Evolutionary conservation across 2,329 filamentous ascomycete genomes (phyloP), one percentile per base, ranked within the genome.

Genomic region (Westerdykella ornata): DNA sequence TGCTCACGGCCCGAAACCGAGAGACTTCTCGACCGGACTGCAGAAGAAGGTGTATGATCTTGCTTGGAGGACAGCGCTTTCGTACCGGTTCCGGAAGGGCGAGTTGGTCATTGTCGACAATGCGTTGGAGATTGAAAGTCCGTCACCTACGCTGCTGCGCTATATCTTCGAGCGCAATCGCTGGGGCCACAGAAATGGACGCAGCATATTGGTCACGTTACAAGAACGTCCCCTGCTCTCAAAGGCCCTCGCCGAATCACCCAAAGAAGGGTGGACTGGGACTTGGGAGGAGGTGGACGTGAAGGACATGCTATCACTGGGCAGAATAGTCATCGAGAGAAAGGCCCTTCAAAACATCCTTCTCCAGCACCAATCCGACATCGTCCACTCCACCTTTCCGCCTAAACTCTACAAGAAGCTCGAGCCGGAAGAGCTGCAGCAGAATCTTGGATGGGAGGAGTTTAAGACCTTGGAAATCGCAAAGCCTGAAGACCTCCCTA

Each of bases 21-120:
- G 92, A 63, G 88, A 97, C 70, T 98, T 98, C 62, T 79, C 80
- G 45, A 94, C 89, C 16, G 77, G 77, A 13, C 74, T 98, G 41
- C 88, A 84, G 56, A 77, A 77, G 62, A 97, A 97, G 72, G 80
- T 95, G 36, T 98, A 98, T 71, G 89, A 97, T 68, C 76, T 94
- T 56, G 92, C 92, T 8, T 97, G 88, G 87, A 81, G 92, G 62
- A 97, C 85, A 33, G 92, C 92, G 9, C 76, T 98, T 51, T 92
- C 85, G 60, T 94, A 95, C 72, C 81, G 92, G 45, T 97, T 92
- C 69, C 76, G 83, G 51, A 80, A 82, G 52, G 92, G 89, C 37
- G 87, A 97, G 71, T 72, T 98, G 57, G 73, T 96, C 51, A 80
- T 98, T 32, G 82, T 92, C 56, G 82, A 90, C 59, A 83, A 88